phyloP scores from a whole-genome alignment of 1,284 basidiomycete species.

The Apiotrichum sp. region DNA sequence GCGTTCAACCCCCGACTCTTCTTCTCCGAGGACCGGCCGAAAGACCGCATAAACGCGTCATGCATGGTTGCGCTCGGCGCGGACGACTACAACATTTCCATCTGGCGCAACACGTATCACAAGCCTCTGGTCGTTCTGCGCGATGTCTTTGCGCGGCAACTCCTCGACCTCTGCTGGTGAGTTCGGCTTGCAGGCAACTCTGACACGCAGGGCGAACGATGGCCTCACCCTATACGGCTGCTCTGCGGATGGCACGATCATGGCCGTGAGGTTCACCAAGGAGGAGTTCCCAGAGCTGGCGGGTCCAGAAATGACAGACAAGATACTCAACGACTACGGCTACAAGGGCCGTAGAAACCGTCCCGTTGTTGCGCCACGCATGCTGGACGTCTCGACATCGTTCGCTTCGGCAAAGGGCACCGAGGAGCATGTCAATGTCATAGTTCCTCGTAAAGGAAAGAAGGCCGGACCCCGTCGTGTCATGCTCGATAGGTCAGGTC shows the following conservation, averaged over 20 bases:
- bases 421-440: conserved; percentile 19
- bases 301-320: conserved; percentile 63
- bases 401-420: conserved; percentile 6
- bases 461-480: conserved; percentile 10
- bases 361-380: conserved; percentile 5
- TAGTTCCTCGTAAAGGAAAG: conserved; percentile 19
- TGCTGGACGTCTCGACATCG: conserved; percentile 19
- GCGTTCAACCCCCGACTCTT: conserved; percentile 92
- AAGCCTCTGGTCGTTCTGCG: conserved; percentile 85
- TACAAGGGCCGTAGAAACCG: conserved; percentile 47
- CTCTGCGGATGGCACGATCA: conserved; percentile 91
- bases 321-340: conserved; percentile 72
- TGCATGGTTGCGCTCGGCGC: conserved; percentile 78
- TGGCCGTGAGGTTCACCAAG: conserved; percentile 72
- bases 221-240: conserved; percentile 88
- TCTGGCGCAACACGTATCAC: conserved; percentile 88
- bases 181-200: conserved; percentile 32
- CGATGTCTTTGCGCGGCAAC: conserved; percentile 88
- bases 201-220: conserved; percentile 69
- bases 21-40: conserved; percentile 55
- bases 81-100: conserved; percentile 70
- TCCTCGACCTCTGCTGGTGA: conserved; percentile 88
- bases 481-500: conserved; percentile 5
- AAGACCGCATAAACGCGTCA: conserved; percentile 31
- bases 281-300: conserved; percentile 79